Evolutionary conservation across 257 asterid genomes (phyloP), one percentile per base, ranked within the genome.

Genomic region (Mitragyna speciosa): DNA sequence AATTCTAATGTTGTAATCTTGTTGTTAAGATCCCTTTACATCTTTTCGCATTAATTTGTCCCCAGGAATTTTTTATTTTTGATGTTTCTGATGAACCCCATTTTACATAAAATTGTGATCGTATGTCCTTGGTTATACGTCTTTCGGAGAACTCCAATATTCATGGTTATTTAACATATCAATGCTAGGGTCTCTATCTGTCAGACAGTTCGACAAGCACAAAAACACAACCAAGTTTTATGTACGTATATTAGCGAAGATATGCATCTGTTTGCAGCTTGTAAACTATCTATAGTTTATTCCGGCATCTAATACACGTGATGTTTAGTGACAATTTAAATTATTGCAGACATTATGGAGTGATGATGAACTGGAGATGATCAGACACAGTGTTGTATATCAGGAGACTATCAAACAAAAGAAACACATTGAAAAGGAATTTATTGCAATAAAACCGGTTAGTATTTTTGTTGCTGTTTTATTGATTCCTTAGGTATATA

Each of bases 321-420:
- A 72, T 72, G 76, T 56, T 72, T 7, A 10, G 26, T 28, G 73
- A 47, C 72, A 59, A 71, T 82, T 82, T 36, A 51, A 78, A 77
- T 41, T 75, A n/a, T 43, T 86, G 65, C 77, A 89, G 93, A 73
- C 90, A 64, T 89, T 95, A 83, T 92, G 98, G 99, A 84, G 90
- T 71, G 88, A 87, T 24, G 85, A 88, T 33, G 96, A 95, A 84
- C 76, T 95, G 80, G 86, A 84, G 89, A 91, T 90, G 97, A 88
- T 92, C 78, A 85, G 79, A 58, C 85, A 79, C 30, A 91, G 96
- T 83, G 79, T 82, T 81, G 39, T 91, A 73, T 85, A 91, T 31
- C 82, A 86, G 70, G 95, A 93, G 89, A 91, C 97, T n/a, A 76
- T 87, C 73, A 87, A 76, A 78, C 96, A 87, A 83, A 93, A 82